Conservation (phyloP, 2,329 filamentous ascomycete genomes). For the Neocucurbitaria cava region DNA sequence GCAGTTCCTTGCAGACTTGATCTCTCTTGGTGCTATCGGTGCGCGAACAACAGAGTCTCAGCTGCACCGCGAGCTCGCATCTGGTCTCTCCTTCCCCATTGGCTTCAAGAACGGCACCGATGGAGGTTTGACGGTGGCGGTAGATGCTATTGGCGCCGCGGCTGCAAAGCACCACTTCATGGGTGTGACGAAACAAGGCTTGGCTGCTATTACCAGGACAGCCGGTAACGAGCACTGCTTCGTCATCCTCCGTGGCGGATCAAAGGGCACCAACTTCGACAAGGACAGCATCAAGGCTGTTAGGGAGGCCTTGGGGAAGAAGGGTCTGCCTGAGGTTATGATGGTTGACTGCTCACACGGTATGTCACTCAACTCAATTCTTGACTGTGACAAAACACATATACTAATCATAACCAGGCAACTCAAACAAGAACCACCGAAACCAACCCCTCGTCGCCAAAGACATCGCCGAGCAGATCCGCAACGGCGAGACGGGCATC, state of each 20-base stretch:
- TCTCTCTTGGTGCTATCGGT: constrained; percentile 94
- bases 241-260: constrained; percentile 91
- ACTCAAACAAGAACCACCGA: constrained; percentile 96
- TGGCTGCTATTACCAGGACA: constrained; percentile 93
- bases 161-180: constrained; percentile 94
- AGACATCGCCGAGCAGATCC: constrained; percentile 81
- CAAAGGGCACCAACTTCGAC: constrained; percentile 92
- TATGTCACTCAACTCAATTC: constrained; percentile 50
- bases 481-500: constrained; percentile 84
- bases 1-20: constrained; percentile 95
- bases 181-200: constrained; percentile 96
- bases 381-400: not conserved
- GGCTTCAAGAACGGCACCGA: constrained; percentile 99
- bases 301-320: constrained; percentile 79
- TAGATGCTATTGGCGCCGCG: constrained; percentile 88
- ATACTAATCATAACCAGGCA: constrained; percentile 64
- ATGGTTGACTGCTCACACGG: constrained; percentile 99
- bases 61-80: constrained; percentile 93
- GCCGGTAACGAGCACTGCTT: constrained; percentile 96
- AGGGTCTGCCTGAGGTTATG: constrained; percentile 85
- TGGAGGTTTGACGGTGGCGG: constrained; percentile 86
- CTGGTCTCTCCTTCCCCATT: constrained; percentile 94
- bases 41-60: constrained; percentile 96
- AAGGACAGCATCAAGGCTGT: constrained; percentile 79
- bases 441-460: constrained; percentile 96